Conservation (phyloP, 371 early-diverging fungal species). For the Mortierella sp. region DNA sequence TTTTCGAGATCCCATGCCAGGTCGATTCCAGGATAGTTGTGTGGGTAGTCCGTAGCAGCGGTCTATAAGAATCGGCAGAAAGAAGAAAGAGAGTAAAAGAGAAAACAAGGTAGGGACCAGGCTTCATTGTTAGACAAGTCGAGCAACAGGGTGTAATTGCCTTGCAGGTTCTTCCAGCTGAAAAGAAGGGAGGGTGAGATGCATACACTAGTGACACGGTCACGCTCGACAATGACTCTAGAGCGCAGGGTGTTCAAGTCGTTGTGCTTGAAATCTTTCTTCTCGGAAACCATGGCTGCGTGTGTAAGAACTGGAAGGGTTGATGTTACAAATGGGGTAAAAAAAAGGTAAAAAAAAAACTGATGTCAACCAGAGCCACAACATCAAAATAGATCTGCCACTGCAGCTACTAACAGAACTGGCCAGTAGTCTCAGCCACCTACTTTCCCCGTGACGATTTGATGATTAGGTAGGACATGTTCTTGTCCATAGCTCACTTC, state of each 20-base stretch:
- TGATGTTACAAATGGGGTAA: no score
- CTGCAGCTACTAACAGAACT: no score
- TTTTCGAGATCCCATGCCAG: slow-evolving; percentile 67
- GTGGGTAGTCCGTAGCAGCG: slow-evolving; percentile 73
- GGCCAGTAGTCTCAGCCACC: no score
- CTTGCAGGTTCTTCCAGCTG: not conserved
- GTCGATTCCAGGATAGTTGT: slow-evolving; percentile 68
- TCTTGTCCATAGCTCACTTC: no score
- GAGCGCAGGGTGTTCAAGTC: slow-evolving; percentile 59
- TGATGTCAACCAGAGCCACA: no score
- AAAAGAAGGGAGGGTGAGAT: not conserved
- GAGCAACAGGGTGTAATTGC: not conserved
- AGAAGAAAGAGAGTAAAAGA: not conserved
- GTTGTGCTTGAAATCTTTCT: slow-evolving; percentile 47
- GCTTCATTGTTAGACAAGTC: not conserved
- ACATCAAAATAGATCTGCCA: no score
- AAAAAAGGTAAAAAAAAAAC: no score
- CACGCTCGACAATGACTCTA: slow-evolving; percentile 66
- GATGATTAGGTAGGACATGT: no score
- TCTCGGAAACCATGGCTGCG: slow-evolving; percentile 37
- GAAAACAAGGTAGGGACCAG: not conserved
- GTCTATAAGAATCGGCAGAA: slow-evolving; percentile 55
- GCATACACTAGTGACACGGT: slow-evolving; percentile 69
- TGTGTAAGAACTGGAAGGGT: not conserved
- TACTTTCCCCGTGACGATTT: no score